Percentiles rank a stretch among this genome's conserved stretches.
These are phyloP conservation scores for Botryotinia calthae DNA, from an alignment of 2,329 filamentous ascomycete genomes.

Conservation along the genomic window DNA sequence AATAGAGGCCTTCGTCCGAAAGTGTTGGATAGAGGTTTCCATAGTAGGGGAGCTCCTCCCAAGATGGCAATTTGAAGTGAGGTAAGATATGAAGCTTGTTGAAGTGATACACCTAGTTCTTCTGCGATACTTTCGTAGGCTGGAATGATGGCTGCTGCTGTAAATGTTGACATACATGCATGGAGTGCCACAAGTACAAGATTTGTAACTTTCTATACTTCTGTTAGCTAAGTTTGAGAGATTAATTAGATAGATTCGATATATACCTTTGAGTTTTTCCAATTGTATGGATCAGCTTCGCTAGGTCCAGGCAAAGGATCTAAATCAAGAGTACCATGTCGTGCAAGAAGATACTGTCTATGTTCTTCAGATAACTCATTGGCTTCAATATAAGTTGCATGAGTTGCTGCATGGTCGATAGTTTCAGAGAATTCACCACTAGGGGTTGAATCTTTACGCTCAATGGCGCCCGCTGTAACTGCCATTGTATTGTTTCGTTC, in stretches of 20 bases:
- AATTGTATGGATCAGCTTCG: slow-evolving; percentile 52
- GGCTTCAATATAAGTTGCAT: slow-evolving; percentile 6
- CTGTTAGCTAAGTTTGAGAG: background rate
- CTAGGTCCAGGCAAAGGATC: slow-evolving; percentile 22
- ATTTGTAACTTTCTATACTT: slow-evolving; percentile 46
- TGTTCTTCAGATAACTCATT: slow-evolving; percentile 18
- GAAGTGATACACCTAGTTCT: slow-evolving; percentile 46
- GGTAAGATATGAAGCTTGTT: slow-evolving; percentile 48
- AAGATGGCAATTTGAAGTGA: slow-evolving; percentile 52
- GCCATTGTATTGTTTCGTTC: background rate
- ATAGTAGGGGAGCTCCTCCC: slow-evolving; percentile 51
- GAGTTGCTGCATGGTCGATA: slow-evolving; percentile 6
- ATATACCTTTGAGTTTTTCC: slow-evolving; percentile 49
- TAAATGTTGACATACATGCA: slow-evolving; percentile 52
- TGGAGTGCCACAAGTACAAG: slow-evolving; percentile 51
- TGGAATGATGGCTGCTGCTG: slow-evolving; percentile 49
- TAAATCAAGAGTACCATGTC: slow-evolving; percentile 23
- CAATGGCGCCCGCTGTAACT: background rate
- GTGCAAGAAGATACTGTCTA: slow-evolving; percentile 21
- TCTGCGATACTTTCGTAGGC: slow-evolving; percentile 48
- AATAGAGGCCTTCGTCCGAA: slow-evolving; percentile 52
- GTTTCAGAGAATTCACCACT: slow-evolving; percentile 4
- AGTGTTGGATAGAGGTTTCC: slow-evolving; percentile 50
- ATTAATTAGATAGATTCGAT: background rate
- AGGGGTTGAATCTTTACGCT: slow-evolving; percentile 6